Evolutionary conservation across 106 monocot species (phyloP).

Genomic region (Chionographis japonica): DNA sequence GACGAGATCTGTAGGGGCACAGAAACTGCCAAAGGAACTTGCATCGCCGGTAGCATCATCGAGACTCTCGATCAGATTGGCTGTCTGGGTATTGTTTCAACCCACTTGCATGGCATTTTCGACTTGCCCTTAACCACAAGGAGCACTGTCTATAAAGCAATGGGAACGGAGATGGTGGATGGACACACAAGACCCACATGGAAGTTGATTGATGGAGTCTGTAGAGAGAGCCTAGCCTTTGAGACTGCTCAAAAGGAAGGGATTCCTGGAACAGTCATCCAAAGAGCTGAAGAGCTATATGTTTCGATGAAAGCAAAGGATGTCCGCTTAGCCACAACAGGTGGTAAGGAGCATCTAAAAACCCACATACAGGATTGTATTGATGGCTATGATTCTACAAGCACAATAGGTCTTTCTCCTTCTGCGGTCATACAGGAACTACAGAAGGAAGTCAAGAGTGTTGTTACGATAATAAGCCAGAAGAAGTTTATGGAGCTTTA

Average conservation of each 20-base stretch:
- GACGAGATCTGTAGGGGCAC: conserved; percentile 99
- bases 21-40: conserved; percentile 95
- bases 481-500: conserved; percentile 59
- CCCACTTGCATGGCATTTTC: conserved; percentile 94
- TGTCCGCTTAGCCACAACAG: background rate
- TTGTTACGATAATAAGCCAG: conserved; percentile 56
- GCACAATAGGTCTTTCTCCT: background rate
- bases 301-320: conserved; percentile 21
- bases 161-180: conserved; percentile 62
- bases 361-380: conserved; percentile 4
- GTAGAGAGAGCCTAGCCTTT: conserved; percentile 94
- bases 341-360: conserved; percentile 6
- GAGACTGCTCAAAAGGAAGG: conserved; percentile 86
- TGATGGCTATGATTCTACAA: conserved; percentile 11
- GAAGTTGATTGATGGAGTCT: conserved; percentile 72
- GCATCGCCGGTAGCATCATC: conserved; percentile 93
- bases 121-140: conserved; percentile 63
- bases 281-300: conserved; percentile 83
- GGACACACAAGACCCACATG: conserved; percentile 67
- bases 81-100: conserved; percentile 89
- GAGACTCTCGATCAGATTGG: conserved; percentile 78
- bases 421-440: conserved; percentile 11
- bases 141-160: conserved; percentile 64
- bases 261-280: conserved; percentile 55
- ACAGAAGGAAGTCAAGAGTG: conserved; percentile 54